phyloP scores from a whole-genome alignment of 768 basidiomycete genomes.

The Mycena sanguinolenta region DNA sequence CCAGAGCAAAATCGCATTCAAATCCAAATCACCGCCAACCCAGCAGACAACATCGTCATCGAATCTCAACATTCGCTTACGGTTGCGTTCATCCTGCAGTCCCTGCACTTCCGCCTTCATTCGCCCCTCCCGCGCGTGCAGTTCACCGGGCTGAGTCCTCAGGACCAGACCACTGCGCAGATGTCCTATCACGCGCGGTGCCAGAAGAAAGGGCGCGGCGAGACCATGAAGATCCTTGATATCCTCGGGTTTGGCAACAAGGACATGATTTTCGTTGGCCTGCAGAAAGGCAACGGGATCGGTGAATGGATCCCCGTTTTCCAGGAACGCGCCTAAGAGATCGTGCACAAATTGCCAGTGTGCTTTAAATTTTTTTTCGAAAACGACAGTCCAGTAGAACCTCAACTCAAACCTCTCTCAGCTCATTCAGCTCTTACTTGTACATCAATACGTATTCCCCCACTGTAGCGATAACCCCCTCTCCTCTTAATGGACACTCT shows the following conservation, averaged over 20 bases:
- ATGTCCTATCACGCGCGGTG: constrained; percentile 6
- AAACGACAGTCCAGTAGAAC: too few relatives aligned
- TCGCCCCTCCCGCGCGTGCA: background rate
- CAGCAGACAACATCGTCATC: constrained; percentile 11
- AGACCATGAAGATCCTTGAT: constrained; percentile 25
- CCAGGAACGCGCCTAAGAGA: background rate
- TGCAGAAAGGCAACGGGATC: background rate
- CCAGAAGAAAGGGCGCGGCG: background rate
- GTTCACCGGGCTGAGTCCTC: background rate
- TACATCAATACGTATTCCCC: too few relatives aligned
- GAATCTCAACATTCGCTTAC: constrained; percentile 3
- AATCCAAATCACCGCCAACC: constrained; percentile 22
- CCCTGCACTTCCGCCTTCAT: constrained; percentile 29
- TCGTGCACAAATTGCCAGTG: background rate
- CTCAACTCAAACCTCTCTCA: too few relatives aligned
- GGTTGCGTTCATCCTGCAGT: constrained; percentile 14
- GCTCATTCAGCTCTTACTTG: too few relatives aligned
- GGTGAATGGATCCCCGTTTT: constrained; percentile 17
- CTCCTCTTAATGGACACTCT: background rate
- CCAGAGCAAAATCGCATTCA: constrained; percentile 22
- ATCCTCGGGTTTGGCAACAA: constrained; percentile 20
- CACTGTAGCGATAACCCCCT: too few relatives aligned
- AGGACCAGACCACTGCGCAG: background rate
- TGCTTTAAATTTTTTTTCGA: background rate
- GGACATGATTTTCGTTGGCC: constrained; percentile 17